Base-by-base conservation (phyloP, 352 stramenopile species). In the Pythium periplocum region DNA sequence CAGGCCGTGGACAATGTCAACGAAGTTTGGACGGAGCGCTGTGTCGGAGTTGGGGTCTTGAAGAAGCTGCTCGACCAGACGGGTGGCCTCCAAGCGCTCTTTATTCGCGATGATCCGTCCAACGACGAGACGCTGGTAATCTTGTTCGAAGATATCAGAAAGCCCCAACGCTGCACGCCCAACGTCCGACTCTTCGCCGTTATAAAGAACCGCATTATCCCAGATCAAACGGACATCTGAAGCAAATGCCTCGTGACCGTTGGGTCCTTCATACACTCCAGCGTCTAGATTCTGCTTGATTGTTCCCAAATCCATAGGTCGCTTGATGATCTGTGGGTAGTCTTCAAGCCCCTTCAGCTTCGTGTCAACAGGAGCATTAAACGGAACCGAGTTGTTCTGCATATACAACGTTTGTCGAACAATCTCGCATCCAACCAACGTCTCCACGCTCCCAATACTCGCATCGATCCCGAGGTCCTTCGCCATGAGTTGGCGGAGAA, bases 221-320 rank as follows among this genome's bases (percentile, higher is more conserved):
- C 82, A 95, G 37, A 95, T 83, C 39, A 93, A 66, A n/a, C 80
- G 80, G 44, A 93, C 73, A 55, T 95, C 84, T 7, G 66, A 55
- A 1, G 81, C 81, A 59, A 95, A 95, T 0, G 61, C 63, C 44
- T 87, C 68, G 50, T 86, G 75, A 2, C 75, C 81, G 33, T 68
- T 48, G 0, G 62, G 51, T 42, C 69, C 66, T 69, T 93, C 83
- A 58, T 95, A 95, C n/a, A 58, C 57, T 45, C 82, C 84, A 26
- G 61, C 76, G 55, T 90, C 77, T 26, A 95, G 72, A 34, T 73
- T 83, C 36, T 73, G 74, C 51, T 87, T 86, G 37, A 97, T 88
- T 10, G 88, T 96, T 5, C 86, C 82, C 11, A 97, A 57, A 72
- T 97, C 90, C 84, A 97, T 97, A 17, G 90, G 90, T 30, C 75